Base-by-base conservation (phyloP, 2,329 filamentous ascomycete species). In the Arthroderma uncinatum region DNA sequence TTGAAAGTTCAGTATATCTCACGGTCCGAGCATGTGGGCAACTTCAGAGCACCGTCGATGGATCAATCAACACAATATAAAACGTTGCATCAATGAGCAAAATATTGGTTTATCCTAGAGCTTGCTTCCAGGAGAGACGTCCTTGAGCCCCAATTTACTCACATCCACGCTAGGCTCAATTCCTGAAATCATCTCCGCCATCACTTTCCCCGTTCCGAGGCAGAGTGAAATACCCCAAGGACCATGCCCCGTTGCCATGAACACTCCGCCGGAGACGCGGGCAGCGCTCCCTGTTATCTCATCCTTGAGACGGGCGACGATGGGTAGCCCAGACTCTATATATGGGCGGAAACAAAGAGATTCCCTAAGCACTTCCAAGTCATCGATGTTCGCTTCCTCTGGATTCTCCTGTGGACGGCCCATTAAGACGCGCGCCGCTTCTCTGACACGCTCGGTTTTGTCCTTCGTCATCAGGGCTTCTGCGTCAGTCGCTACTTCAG, bases 331-430 rank as follows among this genome's bases (percentile, higher is more conserved):
- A 54, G 75, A 78, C 1, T 76, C 71, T 21, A 85, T 85, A 2
- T 87, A 79, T 0, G 87, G 87, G 10, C 88, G 78, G 71, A 89
- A 90, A 67, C 87, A 92, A 57, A 91, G 67, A 0, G 81, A 81
- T 62, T 84, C 79, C 36, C 84, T 77, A 9, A 89, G 66, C 10
- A 87, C 71, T 61, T 87, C 77, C 14, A 89, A 61, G 52, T 83
- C 80, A 42, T 79, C 74, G 0, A 67, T 65, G 2, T 71, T 73
- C 0, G 68, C 64, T 5, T 8, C n/a, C 1, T 58, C 59, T 14
- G 62, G 52, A n/a, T 23, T 21, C 14, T n/a, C 30, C 0, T 63
- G 57, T 14, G 67, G 61, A 36, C 61, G 62, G 3, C 70, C 73
- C 58, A 73, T 66, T 10, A 75, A 57, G 14, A 64, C 64, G 21